phyloP scores from a whole-genome alignment of 23 red algal genomes.

The Cyanidium caldarium region DNA sequence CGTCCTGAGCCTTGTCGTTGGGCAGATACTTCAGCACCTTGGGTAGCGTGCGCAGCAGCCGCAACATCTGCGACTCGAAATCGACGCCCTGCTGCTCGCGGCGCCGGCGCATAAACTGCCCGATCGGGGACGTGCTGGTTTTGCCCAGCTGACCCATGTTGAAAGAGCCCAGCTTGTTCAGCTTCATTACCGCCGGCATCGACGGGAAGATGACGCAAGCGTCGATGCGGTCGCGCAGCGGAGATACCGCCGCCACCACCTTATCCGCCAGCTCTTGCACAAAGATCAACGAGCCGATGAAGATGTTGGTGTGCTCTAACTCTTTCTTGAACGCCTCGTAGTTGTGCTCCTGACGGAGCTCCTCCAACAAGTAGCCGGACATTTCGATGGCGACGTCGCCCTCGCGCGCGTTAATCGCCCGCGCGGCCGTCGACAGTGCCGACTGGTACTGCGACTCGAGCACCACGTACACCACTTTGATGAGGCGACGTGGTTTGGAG shows the following conservation, averaged over 20 bases:
- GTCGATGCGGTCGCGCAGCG: constrained; percentile 69
- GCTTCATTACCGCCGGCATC: constrained; percentile 94
- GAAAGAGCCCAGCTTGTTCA: constrained; percentile 98
- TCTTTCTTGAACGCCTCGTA: constrained; percentile 75
- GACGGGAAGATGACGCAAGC: constrained; percentile 98
- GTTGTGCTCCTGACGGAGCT: constrained; percentile 64
- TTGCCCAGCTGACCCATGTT: constrained; percentile 70
- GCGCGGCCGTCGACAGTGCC: constrained; percentile 69
- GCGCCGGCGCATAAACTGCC: constrained; percentile 78
- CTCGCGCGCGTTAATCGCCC: constrained; percentile 39
- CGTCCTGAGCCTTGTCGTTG: constrained; percentile 97
- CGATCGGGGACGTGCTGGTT: constrained; percentile 38
- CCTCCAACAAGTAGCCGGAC: constrained; percentile 81
- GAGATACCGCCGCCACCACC: constrained; percentile 68
- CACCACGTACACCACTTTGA: constrained; percentile 95
- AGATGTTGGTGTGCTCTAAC: constrained; percentile 69
- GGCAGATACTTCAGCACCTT: constrained; percentile 99
- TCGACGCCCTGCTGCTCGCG: constrained; percentile 64
- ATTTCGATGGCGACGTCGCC: constrained; percentile 51
- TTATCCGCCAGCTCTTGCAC: constrained; percentile 95
- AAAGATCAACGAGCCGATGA: constrained; percentile 95
- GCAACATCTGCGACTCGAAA: constrained; percentile 93
- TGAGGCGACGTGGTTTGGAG: constrained; percentile 21
- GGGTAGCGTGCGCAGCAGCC: constrained; percentile 76
- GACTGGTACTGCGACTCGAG: constrained; percentile 96